Evolutionary conservation across 139 green algal genomes (phyloP).

Genomic region (Dunaliella primolecta): DNA sequence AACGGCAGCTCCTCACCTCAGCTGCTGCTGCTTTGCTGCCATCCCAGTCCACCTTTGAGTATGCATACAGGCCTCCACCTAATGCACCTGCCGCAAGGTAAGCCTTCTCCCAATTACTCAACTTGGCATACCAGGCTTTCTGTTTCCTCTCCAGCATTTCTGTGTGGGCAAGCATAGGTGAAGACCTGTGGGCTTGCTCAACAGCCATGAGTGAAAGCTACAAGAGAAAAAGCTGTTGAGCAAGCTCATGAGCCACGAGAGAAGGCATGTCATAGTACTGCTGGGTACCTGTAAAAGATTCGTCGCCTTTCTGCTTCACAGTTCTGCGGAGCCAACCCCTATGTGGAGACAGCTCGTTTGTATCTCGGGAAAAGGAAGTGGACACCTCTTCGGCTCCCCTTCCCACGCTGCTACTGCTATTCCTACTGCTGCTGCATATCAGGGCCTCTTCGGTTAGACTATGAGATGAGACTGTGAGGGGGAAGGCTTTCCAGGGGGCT

Average conservation of each 20-base stretch:
- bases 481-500: background rate
- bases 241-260: background rate
- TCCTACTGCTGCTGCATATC: background rate
- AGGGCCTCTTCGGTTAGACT: background rate
- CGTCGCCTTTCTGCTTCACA: slow-evolving; percentile 14
- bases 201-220: background rate
- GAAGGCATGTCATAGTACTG: background rate
- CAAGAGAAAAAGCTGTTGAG: background rate
- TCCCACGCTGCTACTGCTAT: background rate
- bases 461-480: background rate
- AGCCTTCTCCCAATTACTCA: slow-evolving; percentile 19
- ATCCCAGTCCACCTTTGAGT: slow-evolving; percentile 11
- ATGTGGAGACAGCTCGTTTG: too few relatives aligned
- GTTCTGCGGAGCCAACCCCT: background rate
- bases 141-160: slow-evolving; percentile 9
- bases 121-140: slow-evolving; percentile 7
- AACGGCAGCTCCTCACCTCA: background rate
- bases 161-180: background rate
- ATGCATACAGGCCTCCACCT: background rate
- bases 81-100: slow-evolving; percentile 1
- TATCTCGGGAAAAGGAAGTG: background rate
- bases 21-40: slow-evolving; percentile 9
- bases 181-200: background rate
- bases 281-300: background rate
- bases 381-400: background rate